Evolutionary conservation across 352 stramenopile genomes (phyloP).

Genomic region (Phytopythium sindhum): DNA sequence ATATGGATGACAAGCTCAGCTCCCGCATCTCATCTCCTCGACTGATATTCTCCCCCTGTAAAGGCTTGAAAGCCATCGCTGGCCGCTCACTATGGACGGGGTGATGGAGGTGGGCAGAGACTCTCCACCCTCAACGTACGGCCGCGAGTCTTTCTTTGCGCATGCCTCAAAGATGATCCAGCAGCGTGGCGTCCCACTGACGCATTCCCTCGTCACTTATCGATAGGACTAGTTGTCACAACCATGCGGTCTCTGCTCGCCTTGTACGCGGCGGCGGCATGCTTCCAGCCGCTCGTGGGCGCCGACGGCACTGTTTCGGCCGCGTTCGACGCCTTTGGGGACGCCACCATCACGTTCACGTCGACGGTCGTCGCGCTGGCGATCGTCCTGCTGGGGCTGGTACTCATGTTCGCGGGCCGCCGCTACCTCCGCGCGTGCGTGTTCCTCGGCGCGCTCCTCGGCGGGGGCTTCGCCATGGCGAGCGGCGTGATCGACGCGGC

Average conservation of each 20-base stretch:
- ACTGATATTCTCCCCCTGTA: background rate
- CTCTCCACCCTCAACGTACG: background rate
- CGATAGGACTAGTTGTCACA: no score
- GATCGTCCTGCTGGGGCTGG: background rate
- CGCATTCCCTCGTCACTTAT: no score
- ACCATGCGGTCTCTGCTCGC: background rate
- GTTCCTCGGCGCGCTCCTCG: slow-evolving; percentile 1
- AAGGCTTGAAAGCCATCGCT: background rate
- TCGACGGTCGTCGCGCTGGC: slow-evolving; percentile 1
- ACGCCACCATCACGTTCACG: background rate
- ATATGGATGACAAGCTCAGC: background rate
- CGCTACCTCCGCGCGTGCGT: slow-evolving; percentile 4
- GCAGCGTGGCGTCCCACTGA: no score
- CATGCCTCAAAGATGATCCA: background rate
- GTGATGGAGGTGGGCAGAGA: background rate
- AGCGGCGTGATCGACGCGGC: slow-evolving; percentile 5
- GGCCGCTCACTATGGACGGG: no score
- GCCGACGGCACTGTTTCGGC: background rate
- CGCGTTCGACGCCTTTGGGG: background rate
- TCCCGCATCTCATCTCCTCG: no score
- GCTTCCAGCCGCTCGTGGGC: background rate
- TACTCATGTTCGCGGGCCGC: background rate
- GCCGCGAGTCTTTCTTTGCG: background rate
- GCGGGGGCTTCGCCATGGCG: slow-evolving; percentile 4
- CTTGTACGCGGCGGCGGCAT: background rate